Conservation (phyloP, 768 basidiomycete species). For the Sarcodon aspratus region DNA sequence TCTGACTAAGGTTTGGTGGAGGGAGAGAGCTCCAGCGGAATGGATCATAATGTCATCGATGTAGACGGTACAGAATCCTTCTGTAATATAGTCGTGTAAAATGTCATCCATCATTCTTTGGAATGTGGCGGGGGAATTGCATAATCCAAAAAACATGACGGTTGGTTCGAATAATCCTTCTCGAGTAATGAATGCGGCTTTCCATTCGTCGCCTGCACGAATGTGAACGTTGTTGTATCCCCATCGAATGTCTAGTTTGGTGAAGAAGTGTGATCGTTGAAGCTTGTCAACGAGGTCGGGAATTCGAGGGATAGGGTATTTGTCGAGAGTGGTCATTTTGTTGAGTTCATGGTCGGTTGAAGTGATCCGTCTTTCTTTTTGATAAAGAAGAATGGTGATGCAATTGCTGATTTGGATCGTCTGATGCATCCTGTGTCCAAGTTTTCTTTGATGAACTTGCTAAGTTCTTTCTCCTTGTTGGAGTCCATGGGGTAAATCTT, state of each 20-base stretch:
- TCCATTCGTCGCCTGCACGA: conserved; percentile 27
- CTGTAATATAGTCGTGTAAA: conserved; percentile 15
- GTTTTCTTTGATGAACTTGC: background rate
- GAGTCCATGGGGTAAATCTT: no score
- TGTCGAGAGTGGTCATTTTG: conserved; percentile 7
- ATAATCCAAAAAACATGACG: conserved; percentile 26
- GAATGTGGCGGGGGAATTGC: conserved; percentile 24
- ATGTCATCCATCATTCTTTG: conserved; percentile 18
- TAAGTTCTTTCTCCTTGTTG: no score
- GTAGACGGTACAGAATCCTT: conserved; percentile 24
- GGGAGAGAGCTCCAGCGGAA: conserved; percentile 11
- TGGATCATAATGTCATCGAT: conserved; percentile 32
- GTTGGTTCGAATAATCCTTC: conserved; percentile 23
- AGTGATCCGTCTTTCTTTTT: conserved; percentile 8
- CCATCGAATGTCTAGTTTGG: conserved; percentile 9
- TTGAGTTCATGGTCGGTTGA: conserved; percentile 8
- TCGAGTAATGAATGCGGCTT: conserved; percentile 24
- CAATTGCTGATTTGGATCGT: conserved; percentile 1
- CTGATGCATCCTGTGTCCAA: background rate
- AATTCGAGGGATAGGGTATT: conserved; percentile 10
- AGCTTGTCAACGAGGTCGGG: conserved; percentile 7
- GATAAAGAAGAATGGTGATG: conserved; percentile 11
- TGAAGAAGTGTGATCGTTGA: conserved; percentile 10
- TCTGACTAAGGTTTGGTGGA: conserved; percentile 9
- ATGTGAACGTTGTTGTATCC: conserved; percentile 23